phyloP scores from a whole-genome alignment of 352 stramenopile species.

The Pythium aristosporum region DNA sequence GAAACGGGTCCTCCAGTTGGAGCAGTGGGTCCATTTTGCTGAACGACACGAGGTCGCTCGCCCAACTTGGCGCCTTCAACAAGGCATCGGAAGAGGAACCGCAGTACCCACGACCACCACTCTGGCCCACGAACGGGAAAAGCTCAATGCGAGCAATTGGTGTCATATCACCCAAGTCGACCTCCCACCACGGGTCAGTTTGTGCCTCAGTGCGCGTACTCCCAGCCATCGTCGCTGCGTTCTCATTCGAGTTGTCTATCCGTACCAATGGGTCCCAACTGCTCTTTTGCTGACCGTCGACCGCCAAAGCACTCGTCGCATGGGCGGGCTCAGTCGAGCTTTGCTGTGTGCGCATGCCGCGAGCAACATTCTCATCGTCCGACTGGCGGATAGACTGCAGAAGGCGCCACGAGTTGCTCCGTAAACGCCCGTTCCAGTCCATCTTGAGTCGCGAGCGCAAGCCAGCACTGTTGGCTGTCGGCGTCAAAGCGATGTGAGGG shows the following conservation, averaged over 20 bases:
- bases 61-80: constrained; percentile 29
- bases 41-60: constrained; percentile 42
- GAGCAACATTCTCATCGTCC: constrained; percentile 58
- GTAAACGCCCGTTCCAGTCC: constrained; percentile 40
- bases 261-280: constrained; percentile 45
- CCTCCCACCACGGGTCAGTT: constrained; percentile 65
- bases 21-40: constrained; percentile 40
- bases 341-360: constrained; percentile 56
- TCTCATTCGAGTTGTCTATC: not conserved
- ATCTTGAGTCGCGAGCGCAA: constrained; percentile 48
- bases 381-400: constrained; percentile 52
- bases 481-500: constrained; percentile 42
- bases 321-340: constrained; percentile 46
- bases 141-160: constrained; percentile 49
- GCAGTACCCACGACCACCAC: constrained; percentile 41
- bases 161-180: constrained; percentile 50
- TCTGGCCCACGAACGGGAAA: constrained; percentile 48
- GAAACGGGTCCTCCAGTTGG: constrained; percentile 47
- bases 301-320: constrained; percentile 46
- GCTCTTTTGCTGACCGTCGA: constrained; percentile 39
- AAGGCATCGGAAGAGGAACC: not conserved
- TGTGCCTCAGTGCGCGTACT: constrained; percentile 48
- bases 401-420: constrained; percentile 49
- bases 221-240: constrained; percentile 25
- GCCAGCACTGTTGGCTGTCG: constrained; percentile 39